Evolutionary conservation across 2,329 filamentous ascomycete species (phyloP).

Genomic region (Paracamarosporium sp.): DNA sequence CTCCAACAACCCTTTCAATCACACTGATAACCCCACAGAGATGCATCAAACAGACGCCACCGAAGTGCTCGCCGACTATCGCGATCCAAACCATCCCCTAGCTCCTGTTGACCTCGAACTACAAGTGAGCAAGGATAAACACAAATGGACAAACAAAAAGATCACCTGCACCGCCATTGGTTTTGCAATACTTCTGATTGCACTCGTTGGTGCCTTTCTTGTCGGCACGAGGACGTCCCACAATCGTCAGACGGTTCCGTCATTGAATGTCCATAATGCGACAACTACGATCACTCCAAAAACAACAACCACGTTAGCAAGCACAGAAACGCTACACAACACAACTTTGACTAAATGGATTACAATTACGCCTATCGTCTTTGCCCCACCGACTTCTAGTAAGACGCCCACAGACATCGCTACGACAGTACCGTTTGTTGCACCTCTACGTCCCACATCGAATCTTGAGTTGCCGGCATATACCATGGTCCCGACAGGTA

Average conservation of each 20-base stretch:
- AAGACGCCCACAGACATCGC: not conserved
- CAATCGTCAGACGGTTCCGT: not conserved
- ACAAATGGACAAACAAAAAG: not conserved
- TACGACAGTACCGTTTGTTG: not conserved
- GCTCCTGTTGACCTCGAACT: not conserved
- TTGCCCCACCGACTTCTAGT: not conserved
- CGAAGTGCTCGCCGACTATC: not conserved
- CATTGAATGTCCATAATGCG: not conserved
- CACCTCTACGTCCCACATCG: not conserved
- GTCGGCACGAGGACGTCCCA: not conserved
- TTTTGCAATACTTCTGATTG: not conserved
- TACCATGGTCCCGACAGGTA: not conserved
- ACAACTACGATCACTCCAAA: not conserved
- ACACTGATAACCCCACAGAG: not conserved
- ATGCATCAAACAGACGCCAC: not conserved
- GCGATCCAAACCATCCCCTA: not conserved
- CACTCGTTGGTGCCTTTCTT: not conserved
- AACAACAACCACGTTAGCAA: not conserved
- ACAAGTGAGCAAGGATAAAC: not conserved
- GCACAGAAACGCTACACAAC: not conserved
- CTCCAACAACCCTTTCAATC: not conserved
- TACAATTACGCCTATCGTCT: not conserved
- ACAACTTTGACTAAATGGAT: not conserved
- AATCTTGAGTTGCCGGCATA: not conserved
- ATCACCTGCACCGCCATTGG: not conserved